These are phyloP conservation scores for Oligophagozyma castellii DNA, from an alignment of 1,139 yeast genomes.

Conservation along the genomic window DNA sequence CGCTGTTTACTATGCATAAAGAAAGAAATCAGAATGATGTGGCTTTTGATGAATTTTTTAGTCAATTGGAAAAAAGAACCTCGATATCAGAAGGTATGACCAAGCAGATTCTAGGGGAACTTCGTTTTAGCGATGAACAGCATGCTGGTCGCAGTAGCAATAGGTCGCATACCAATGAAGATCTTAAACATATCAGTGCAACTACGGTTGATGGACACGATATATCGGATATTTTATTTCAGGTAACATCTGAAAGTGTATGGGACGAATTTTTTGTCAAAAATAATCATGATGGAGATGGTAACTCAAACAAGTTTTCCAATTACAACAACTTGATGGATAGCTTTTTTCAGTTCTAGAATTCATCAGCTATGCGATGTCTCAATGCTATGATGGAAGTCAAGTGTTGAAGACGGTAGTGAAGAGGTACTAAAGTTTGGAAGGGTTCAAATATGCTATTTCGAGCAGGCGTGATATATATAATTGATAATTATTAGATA, in stretches of 20 bases:
- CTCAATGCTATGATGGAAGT: too few relatives aligned
- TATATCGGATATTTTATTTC: slow-evolving; percentile 40
- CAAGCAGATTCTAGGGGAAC: slow-evolving; percentile 4
- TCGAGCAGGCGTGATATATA: too few relatives aligned
- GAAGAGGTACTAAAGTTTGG: too few relatives aligned
- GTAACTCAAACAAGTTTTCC: too few relatives aligned
- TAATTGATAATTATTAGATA: too few relatives aligned
- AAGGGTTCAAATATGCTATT: too few relatives aligned
- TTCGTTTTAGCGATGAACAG: too few relatives aligned
- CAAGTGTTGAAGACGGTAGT: too few relatives aligned
- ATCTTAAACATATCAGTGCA: not conserved
- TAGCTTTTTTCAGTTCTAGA: too few relatives aligned
- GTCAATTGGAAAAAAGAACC: slow-evolving; percentile 12
- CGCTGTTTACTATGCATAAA: slow-evolving; percentile 1
- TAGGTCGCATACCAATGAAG: slow-evolving; percentile 2
- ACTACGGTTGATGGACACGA: not conserved
- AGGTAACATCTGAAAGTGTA: slow-evolving; percentile 53
- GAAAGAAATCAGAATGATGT: slow-evolving; percentile 2
- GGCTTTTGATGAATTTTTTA: slow-evolving; percentile 11
- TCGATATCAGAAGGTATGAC: not conserved
- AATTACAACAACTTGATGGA: too few relatives aligned
- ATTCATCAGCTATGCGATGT: too few relatives aligned
- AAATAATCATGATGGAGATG: not conserved
- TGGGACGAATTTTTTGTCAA: slow-evolving; percentile 61
- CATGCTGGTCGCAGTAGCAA: too few relatives aligned